Evolutionary conservation across 2,329 filamentous ascomycete species (phyloP), one percentile per base, ranked within the genome.

Genomic region (Cladophialophora exuberans): DNA sequence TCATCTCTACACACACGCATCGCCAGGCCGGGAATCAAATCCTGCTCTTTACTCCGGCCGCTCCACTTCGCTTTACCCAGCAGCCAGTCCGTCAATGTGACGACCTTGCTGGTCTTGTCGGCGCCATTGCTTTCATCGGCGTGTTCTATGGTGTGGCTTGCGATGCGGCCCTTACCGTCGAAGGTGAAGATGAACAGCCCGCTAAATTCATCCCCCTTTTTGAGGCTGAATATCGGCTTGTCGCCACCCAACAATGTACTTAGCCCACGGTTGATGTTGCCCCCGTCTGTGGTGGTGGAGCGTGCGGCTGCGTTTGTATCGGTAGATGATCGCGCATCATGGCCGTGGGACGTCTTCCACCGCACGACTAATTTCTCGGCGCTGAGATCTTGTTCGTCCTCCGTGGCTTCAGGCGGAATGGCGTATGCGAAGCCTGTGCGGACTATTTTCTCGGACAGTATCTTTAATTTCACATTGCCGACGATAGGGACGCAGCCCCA

Each of bases 121-220:
- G 88, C 95, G 57, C 90, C 84, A 33, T 87, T 84, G 13, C 87
- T 86, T 66, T 94, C 87, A 65, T 97, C 88, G 1, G 89, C 88
- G 73, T 96, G 89, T 73, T 99, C 94, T 66, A 99, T 97, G 0
- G 90, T 96, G 71, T 97, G 94, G 63, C 84, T 90, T 43, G 88
- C 73, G 30, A 99, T 84, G 60, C 90, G 81, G 1, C 94, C 94
- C 65, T 96, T 83, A 42, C 84, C 80, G 67, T 97, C 94, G 69
- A 99, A 99, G 62, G 96, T 90, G 70, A 99, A 99, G 56, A 96
- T 87, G 72, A 97, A 99, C 9, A 97, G 73, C 0, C 94, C 94
- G 1, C 86, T 89, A 65, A 97, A 97, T 6, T 55, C 51, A 66
- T 89, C 87, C 57, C 83, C 82, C 45, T 83, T 81, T 52, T 83